Base-by-base conservation (phyloP, 345 rosid species). In the Rubroshorea leprosula region DNA sequence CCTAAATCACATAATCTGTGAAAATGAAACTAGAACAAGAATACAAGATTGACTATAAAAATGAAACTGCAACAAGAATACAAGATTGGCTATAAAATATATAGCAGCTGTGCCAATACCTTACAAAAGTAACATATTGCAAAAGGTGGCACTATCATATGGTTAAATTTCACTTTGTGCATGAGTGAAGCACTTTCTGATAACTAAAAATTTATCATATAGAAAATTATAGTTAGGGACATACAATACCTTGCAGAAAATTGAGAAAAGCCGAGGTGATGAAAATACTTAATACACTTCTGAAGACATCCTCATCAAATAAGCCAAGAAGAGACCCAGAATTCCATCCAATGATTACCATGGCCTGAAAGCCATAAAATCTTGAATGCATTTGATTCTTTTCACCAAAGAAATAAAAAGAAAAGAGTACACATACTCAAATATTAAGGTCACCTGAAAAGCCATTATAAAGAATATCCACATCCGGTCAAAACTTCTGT, bases 401-500 rank as follows among this genome's bases (percentile, higher is more conserved):
- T 54, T 11, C n/a, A 48, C 46, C 57, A 24, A 72, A 41, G 54
- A 35, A 5, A 19, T 23, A 67, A 53, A 64, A 60, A 57, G 25
- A 58, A 64, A 43, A 49, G 11, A 3, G 41, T 41, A 15, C 2
- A 31, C 55, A 65, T 23, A 58, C 54, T 49, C 31, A 54, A 64
- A 64, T 47, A 15, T 43, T 51, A 57, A 57, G 25, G 57, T 25
- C 58, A 93, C 99, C 90, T 93, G 99, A 9, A 90, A 83, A 69
- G 94, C 83, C 82, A 93, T 51, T 46, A 78, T 65, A 66, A 89
- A 65, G 78, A 93, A 93, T 74, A 93, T 87, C 99, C 99, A 93
- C 99, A 87, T 83, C 31, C 99, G 84, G 58, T 93, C 99, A 61
- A 93, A 93, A 76, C 92, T 90, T 72, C 99, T 77, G 68, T 65